Conservation (phyloP, 202 grass and related monocot species). For the Alloteropsis angusta region DNA sequence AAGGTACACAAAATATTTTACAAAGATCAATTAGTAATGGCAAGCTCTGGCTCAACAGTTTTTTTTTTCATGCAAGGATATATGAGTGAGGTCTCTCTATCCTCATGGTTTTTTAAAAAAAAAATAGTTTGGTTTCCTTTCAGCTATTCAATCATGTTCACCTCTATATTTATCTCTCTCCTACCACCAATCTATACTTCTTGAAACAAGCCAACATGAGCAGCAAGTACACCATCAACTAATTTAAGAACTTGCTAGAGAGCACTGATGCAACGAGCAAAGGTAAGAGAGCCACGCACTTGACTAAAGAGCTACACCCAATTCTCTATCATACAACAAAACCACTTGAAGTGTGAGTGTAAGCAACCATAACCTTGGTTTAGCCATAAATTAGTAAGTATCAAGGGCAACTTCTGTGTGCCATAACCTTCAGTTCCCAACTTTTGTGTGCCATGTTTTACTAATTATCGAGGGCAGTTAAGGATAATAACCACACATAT, state of each 20-base stretch:
- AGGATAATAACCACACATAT: background rate
- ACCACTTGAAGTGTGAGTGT: background rate
- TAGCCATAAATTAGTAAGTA: background rate
- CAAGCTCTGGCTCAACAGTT: background rate
- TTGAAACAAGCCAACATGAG: background rate
- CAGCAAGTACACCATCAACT: background rate
- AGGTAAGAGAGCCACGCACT: background rate
- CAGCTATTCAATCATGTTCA: background rate
- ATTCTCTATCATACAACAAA: background rate
- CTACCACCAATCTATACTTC: background rate
- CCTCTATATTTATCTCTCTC: background rate
- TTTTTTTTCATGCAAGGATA: background rate
- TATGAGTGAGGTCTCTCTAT: too few relatives aligned
- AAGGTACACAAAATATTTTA: background rate
- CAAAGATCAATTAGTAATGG: background rate
- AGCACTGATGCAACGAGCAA: background rate
- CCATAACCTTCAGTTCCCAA: background rate
- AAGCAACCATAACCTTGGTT: background rate
- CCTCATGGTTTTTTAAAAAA: background rate
- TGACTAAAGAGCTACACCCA: background rate
- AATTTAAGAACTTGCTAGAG: background rate
- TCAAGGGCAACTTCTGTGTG: background rate
- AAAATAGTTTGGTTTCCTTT: background rate
- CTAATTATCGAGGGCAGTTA: background rate
- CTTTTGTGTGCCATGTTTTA: background rate